Evolutionary conservation across 2,329 filamentous ascomycete species (phyloP), one percentile per base, ranked within the genome.

Genomic region (Ilyonectria mors-panacis): DNA sequence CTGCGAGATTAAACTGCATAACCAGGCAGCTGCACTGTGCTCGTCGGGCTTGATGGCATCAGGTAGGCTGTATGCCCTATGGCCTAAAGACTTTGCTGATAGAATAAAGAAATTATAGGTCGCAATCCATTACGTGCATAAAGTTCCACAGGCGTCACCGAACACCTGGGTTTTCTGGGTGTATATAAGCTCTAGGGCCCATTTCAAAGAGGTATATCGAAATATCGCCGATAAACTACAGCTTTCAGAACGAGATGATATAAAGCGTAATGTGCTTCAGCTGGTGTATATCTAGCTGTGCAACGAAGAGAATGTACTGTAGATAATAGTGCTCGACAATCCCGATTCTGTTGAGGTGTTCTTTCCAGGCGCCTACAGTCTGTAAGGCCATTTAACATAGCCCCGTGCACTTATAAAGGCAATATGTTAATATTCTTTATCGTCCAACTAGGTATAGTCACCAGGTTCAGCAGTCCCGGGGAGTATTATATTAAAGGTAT

Each of bases 91-190:
- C 30, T 33, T 33, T 33, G 30, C 30, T 33, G 30, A 37, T 13
- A 10, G 9, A 6, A 9, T 13, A 12, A 69, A 59, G 5, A 69
- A 69, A 63, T 69, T 59, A 13, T 58, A 63, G 17, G 17, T 69
- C 9, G 63, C 59, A 13, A 69, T 63, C 10, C 23, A 68, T 6
- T 63, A 53, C 35, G 66, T 63, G 6, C 30, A 68, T 30, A 45
- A 21, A 17, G 9, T 63, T 15, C 55, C 44, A 23, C 33, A 68
- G 6, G n/a, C 6, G 4, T 35, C 45, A 13, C 42, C 55, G 4
- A 17, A 58, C 6, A 59, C 50, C 6, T 60, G 37, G 7, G 51
- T 68, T 0, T 68, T 68, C 28, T 68, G 63, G 66, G 56, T 63
- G 1, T 45, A 63, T 23, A 55, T 59, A 5, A 60, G 66, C 28